Conservation (phyloP, 306 rosid species). For the Coriaria nepalensis region DNA sequence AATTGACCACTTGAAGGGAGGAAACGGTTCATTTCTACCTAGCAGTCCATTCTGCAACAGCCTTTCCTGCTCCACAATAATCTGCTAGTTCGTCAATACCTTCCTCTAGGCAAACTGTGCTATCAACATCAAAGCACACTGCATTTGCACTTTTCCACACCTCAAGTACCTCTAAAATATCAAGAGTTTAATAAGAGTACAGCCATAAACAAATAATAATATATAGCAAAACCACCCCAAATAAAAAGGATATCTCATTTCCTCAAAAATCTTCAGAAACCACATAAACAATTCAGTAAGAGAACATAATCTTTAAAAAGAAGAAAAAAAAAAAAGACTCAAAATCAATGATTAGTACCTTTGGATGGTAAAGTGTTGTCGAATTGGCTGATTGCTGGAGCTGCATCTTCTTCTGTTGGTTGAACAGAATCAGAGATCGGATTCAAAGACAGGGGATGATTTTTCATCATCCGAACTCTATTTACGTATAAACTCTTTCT, state of each 20-base stretch:
- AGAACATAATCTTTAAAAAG: no score
- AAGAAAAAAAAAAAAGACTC: not conserved
- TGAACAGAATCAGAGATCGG: conserved; percentile 28
- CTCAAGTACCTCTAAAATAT: conserved; percentile 29
- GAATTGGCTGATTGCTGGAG: conserved; percentile 23
- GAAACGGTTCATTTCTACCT: conserved; percentile 25
- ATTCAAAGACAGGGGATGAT: conserved; percentile 10
- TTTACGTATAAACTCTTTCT: conserved; percentile 10
- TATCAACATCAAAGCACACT: conserved; percentile 47
- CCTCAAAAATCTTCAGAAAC: no score
- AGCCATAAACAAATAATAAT: no score
- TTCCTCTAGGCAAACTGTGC: conserved; percentile 76
- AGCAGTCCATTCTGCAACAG: conserved; percentile 95
- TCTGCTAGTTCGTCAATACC: conserved; percentile 94
- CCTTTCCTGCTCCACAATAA: conserved; percentile 90
- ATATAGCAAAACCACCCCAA: not conserved
- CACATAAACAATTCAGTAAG: no score
- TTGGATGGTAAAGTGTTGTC: conserved; percentile 38
- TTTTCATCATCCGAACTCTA: conserved; percentile 13
- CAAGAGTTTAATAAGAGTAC: not conserved
- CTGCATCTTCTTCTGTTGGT: conserved; percentile 10
- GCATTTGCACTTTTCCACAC: conserved; percentile 48
- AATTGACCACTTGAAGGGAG: conserved; percentile 3
- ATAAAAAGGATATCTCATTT: no score
- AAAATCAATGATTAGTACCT: conserved; percentile 20